Evolutionary conservation across 1,139 yeast species (phyloP).

Genomic region (Suhomyces bribrorum): DNA sequence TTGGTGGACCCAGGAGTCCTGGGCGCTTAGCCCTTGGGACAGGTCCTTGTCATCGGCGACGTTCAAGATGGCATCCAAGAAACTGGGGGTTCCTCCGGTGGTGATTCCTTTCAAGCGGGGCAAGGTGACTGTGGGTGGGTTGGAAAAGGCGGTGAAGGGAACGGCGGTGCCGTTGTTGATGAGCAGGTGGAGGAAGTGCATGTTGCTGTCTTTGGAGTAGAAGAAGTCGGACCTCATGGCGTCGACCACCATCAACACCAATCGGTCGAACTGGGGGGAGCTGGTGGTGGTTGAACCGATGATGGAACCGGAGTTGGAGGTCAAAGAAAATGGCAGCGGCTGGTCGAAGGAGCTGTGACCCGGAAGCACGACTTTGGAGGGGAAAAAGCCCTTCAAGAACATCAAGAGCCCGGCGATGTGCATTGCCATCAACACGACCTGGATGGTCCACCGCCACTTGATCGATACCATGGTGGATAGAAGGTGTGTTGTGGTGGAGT

Average conservation of each 20-base stretch:
- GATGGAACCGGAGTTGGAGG: constrained; percentile 6
- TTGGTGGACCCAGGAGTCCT: constrained; percentile 88
- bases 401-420: constrained; percentile 54
- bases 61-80: constrained; percentile 84
- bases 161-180: constrained; percentile 70
- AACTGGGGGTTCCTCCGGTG: constrained; percentile 79
- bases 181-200: constrained; percentile 65
- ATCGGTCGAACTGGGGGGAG: constrained; percentile 59
- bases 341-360: constrained; percentile 47
- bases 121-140: constrained; percentile 83
- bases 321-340: no score
- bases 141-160: constrained; percentile 88
- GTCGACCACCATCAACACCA: constrained; percentile 85
- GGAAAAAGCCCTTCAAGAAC: constrained; percentile 85
- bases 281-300: constrained; percentile 4
- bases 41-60: constrained; percentile 86
- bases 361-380: constrained; percentile 71
- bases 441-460: constrained; percentile 10
- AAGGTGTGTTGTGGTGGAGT: neutral
- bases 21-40: constrained; percentile 69
- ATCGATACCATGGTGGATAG: constrained; percentile 8
- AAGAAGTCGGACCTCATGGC: constrained; percentile 89
- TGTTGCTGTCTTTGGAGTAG: constrained; percentile 57
- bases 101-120: constrained; percentile 80
- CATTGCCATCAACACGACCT: constrained; percentile 8